These are phyloP conservation scores for Ustilago lituana DNA, from an alignment of 1,284 basidiomycete species.

Conservation along the genomic window DNA sequence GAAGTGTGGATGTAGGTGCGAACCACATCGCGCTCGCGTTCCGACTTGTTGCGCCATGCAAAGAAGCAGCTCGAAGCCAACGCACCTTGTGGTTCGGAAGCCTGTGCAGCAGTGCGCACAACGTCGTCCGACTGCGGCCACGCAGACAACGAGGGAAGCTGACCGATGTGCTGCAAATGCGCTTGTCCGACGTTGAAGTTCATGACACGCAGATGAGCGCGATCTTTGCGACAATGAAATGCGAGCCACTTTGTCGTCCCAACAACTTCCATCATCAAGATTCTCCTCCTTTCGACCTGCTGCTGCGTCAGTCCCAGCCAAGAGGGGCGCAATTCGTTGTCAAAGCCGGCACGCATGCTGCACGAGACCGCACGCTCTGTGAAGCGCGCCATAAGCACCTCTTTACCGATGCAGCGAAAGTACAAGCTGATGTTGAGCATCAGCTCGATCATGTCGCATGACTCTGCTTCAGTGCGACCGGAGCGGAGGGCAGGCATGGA, in stretches of 20 bases:
- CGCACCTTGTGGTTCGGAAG: too few relatives aligned
- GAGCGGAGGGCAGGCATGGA: constrained; percentile 18
- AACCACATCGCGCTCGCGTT: constrained; percentile 10
- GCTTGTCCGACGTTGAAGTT: constrained; percentile 21
- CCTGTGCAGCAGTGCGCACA: constrained; percentile 1
- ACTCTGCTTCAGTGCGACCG: constrained; percentile 14
- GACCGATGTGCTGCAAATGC: constrained; percentile 6
- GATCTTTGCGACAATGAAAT: constrained; percentile 23
- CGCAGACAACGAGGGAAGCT: constrained; percentile 16
- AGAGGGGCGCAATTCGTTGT: constrained; percentile 17
- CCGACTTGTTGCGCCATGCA: constrained; percentile 10
- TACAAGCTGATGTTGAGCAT: constrained; percentile 26
- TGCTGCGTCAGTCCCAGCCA: constrained; percentile 19
- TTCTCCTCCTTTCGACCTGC: constrained; percentile 27
- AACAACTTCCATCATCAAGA: constrained; percentile 10
- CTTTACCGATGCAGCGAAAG: constrained; percentile 30
- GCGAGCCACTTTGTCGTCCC: constrained; percentile 23
- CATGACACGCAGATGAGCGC: background rate
- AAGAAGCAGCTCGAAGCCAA: background rate
- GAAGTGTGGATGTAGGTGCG: constrained; percentile 7
- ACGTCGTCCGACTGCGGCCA: constrained; percentile 20
- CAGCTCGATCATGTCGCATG: constrained; percentile 27
- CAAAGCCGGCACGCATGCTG: constrained; percentile 15
- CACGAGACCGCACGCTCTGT: constrained; percentile 19
- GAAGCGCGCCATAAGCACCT: constrained; percentile 9